Evolutionary conservation across 495 filamentous ascomycete genomes (phyloP), one percentile per base, ranked within the genome.

Genomic region (Lophiotrema nucula): DNA sequence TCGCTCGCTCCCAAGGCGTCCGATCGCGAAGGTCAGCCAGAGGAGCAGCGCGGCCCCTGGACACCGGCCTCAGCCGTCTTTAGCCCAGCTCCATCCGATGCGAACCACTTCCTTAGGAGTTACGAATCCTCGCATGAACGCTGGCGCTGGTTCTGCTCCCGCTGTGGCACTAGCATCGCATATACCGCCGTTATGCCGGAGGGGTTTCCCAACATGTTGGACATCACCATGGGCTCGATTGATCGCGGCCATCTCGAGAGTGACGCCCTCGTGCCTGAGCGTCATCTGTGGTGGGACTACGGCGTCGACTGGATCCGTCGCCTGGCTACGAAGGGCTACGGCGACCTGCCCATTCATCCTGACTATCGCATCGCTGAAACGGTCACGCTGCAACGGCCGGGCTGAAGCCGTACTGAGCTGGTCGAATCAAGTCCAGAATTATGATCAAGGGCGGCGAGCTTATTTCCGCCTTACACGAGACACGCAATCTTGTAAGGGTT

Each of bases 241-340:
- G 41, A 44, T 44, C 41, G 41, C 6, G 10, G 41, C 19, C 41
- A 44, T 44, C 41, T 44, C 18, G 41, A 44, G 41, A 19, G 11
- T 10, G 18, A 19, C 11, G 41, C 41, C 18, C 41, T 44, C 8
- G 18, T 44, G 11, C 41, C 41, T 44, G 41, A 44, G 41, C 41
- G 41, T 18, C 41, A 44, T 19, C 18, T 44, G 10, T 44, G 41
- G 41, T 44, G 41, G 41, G 41, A 44, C 41, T 44, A 44, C 41
- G 41, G 41, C 19, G 19, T 44, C 18, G 18, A 44, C 19, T 44
- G 41, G 41, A 19, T 44, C 18, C 41, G 18, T 11, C 41, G 41
- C 8, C 41, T 44, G 11, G 10, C 41, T 12, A 19, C 41, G 6
- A 19, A 19, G 18, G 41, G 41, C 41, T 44, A 12, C 18, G 41